Evolutionary conservation across 768 basidiomycete species (phyloP).

Genomic region (Tulasnella sp.): DNA sequence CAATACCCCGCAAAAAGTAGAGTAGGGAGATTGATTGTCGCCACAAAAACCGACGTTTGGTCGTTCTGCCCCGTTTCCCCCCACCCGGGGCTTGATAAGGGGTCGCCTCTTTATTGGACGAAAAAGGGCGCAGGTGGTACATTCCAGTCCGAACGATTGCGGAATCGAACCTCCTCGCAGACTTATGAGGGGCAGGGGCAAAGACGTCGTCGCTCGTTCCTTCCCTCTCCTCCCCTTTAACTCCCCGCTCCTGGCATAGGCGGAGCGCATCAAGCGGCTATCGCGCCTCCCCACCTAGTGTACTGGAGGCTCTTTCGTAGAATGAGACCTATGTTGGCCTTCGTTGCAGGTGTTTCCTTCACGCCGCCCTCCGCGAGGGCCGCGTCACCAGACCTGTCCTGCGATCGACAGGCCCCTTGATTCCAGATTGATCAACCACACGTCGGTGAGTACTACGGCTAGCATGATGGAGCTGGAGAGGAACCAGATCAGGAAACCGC

Average conservation of each 20-base stretch:
- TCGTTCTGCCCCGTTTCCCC: background rate
- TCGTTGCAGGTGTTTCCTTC: slow-evolving; percentile 43
- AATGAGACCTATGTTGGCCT: slow-evolving; percentile 95
- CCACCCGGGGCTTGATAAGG: background rate
- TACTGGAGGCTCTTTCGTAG: slow-evolving; percentile 79
- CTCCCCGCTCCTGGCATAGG: no score
- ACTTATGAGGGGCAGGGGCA: no score
- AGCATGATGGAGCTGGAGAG: no score
- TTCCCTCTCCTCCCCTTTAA: no score
- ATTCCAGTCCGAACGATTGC: background rate
- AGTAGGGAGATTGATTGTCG: background rate
- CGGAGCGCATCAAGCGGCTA: no score
- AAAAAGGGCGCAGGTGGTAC: background rate
- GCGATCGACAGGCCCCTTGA: no score
- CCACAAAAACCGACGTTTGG: background rate
- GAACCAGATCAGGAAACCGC: background rate
- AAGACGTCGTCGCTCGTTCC: no score
- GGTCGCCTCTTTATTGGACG: background rate
- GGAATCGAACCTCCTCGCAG: background rate
- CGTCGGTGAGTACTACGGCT: background rate
- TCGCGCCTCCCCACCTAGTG: slow-evolving; percentile 38
- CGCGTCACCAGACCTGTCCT: no score
- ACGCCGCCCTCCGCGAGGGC: no score
- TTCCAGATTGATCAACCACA: background rate
- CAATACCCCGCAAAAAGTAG: background rate